Conservation (phyloP, 352 stramenopile genomes). For the Globisporangium acanthophoron region DNA sequence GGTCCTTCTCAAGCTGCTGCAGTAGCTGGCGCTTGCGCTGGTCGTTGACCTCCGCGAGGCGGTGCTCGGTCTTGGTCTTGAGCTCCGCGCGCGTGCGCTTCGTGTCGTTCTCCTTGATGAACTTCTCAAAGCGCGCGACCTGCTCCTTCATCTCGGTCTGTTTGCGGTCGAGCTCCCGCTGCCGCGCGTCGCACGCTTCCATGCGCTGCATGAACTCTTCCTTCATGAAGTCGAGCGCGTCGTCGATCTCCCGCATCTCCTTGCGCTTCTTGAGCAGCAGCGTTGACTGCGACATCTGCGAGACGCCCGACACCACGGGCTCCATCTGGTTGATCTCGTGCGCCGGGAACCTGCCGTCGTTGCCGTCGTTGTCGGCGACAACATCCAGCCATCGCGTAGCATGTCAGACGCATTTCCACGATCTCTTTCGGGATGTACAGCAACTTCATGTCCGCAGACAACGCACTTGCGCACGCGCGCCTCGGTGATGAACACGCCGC, state of each 20-base stretch:
- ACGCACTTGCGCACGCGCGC: conserved; percentile 32
- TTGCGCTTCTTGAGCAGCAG: conserved; percentile 91
- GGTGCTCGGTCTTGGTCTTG: conserved; percentile 84
- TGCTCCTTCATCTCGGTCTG: conserved; percentile 90
- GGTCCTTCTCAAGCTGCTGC: conserved; percentile 66
- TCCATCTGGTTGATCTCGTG: conserved; percentile 68
- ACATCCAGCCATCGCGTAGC: too few relatives aligned
- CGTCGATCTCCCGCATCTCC: conserved; percentile 91
- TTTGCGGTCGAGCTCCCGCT: conserved; percentile 81
- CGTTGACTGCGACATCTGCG: conserved; percentile 88
- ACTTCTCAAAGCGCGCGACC: conserved; percentile 89
- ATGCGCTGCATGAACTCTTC: conserved; percentile 88
- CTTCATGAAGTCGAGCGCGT: conserved; percentile 91
- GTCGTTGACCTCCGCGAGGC: conserved; percentile 70
- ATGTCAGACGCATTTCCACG: too few relatives aligned
- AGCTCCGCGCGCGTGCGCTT: conserved; percentile 85
- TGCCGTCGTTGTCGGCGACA: too few relatives aligned
- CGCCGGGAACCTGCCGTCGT: conserved; percentile 21
- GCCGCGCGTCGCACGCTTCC: conserved; percentile 77
- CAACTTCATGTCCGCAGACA: too few relatives aligned
- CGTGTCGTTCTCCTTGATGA: conserved; percentile 92
- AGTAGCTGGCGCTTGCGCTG: conserved; percentile 70
- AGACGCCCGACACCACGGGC: conserved; percentile 75
- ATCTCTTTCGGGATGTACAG: too few relatives aligned
- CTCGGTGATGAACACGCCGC: conserved; percentile 73